Evolutionary conservation across 345 rosid genomes (phyloP).

Genomic region (Hirschfeldia incana): DNA sequence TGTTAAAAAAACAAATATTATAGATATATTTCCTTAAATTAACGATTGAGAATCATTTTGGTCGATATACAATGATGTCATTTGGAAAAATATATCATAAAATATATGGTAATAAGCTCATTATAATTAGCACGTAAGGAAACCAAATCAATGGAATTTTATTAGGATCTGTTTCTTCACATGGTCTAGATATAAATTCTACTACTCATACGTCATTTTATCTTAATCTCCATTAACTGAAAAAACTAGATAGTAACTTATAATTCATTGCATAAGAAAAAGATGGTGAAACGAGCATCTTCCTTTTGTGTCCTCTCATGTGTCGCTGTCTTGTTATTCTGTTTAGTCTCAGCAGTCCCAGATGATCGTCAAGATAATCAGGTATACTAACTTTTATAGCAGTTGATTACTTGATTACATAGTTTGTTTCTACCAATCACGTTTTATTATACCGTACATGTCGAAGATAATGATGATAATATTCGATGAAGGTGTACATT

Average conservation of each 20-base stretch:
- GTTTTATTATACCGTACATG: not conserved
- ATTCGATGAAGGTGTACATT: constrained; percentile 36
- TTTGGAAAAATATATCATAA: not conserved
- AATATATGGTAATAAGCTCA: not conserved
- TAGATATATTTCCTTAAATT: constrained; percentile 3
- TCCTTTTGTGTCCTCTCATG: not conserved
- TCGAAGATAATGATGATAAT: constrained; percentile 6
- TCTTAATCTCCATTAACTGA: not conserved
- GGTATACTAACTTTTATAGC: not conserved
- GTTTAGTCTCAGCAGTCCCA: constrained; percentile 14
- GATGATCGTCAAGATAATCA: constrained; percentile 17
- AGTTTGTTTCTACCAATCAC: not conserved
- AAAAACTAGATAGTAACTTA: not conserved
- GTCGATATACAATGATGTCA: not conserved
- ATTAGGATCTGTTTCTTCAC: not conserved
- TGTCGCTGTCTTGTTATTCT: not conserved
- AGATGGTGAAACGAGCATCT: constrained; percentile 11
- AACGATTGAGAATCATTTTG: not conserved
- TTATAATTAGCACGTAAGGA: not conserved
- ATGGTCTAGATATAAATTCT: not conserved
- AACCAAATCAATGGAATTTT: not conserved
- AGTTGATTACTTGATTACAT: not conserved
- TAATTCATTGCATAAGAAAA: not conserved
- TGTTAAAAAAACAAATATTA: not conserved
- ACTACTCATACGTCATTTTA: not conserved